A percentile compares a stretch with the other conserved stretches of the same genome.
phyloP scores from a whole-genome alignment of 177 flowering plant species.

The Vitis hybrid region DNA sequence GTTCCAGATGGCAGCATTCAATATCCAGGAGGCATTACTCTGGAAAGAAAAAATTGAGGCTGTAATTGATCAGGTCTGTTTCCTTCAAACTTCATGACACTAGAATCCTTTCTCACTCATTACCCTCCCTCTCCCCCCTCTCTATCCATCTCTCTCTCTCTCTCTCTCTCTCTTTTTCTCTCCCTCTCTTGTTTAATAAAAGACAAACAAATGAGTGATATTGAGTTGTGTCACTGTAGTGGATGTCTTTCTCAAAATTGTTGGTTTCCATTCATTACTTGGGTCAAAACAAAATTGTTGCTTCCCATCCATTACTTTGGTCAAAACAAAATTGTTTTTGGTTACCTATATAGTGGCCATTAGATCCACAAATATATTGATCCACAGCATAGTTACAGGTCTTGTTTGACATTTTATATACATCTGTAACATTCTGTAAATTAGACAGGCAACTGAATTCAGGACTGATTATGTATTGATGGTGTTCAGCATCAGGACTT shows the following conservation, averaged over 20 bases:
- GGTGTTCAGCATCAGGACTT: constrained; percentile 78
- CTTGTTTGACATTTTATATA: background rate
- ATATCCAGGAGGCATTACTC: constrained; percentile 90
- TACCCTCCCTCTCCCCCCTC: too few species aligned
- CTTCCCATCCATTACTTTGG: too few species aligned
- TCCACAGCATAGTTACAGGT: background rate
- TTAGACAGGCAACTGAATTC: background rate
- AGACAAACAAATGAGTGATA: too few species aligned
- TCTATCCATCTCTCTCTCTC: too few species aligned
- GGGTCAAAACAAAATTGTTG: too few species aligned
- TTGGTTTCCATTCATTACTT: too few species aligned
- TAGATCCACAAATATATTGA: background rate
- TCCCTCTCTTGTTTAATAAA: background rate
- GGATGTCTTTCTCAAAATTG: too few species aligned
- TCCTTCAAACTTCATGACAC: background rate
- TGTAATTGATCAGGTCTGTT: constrained; percentile 87
- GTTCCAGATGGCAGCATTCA: constrained; percentile 96
- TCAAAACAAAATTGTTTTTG: too few species aligned
- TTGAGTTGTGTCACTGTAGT: too few species aligned
- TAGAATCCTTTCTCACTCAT: too few species aligned
- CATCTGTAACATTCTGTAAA: background rate
- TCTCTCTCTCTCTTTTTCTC: too few species aligned
- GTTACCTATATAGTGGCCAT: too few species aligned
- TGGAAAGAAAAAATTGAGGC: constrained; percentile 97
- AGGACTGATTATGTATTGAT: constrained; percentile 1